Base-by-base conservation (phyloP, 192 early-diverging fungal species). In the Lunasporangiospora selenospora region DNA sequence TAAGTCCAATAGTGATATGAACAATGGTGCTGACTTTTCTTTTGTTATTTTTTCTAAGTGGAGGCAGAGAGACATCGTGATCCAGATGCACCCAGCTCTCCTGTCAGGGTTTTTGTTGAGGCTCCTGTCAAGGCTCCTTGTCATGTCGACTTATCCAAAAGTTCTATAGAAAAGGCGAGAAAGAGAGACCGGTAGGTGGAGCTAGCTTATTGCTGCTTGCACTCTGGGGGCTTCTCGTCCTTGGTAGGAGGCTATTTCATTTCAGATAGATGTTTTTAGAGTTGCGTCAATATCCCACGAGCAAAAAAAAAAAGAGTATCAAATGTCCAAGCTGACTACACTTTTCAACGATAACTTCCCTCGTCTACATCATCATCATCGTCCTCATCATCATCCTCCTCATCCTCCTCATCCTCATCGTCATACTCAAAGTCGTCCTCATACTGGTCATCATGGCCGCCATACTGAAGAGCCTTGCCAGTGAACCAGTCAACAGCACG, bases 401-500 rank as follows among this genome's bases (percentile, higher is more conserved):
- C 86, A 1, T 84, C 84, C 10, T 87, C 86, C 27, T 85, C 77
- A 16, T 80, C 83, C 2, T 77, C 81, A 18, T 64, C 67, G 4
- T 78, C 77, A 48, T 85, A 76, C 32, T 83, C 75, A 15, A 80
- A 75, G 18, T 79, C 78, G 30, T 89, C 85, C 8, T 89, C 83
- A 53, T 86, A 86, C 51, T 84, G 82, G 47, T 85, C 86, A 29
- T 85, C 86, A 49, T 78, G 80, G 32, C 91, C 87, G 58, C 93
- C 92, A 78, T 91, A 93, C 58, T 90, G 87, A 37, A 98, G 83
- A 40, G 98, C 98, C 77, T 93, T 91, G 73, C 98, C 98, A 19
- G 98, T 98, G 83, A 98, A 99, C 92, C 94, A 99, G 82, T 98
- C 95, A 57, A 98, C 77, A 47, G 98, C 98, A 71, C 86, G 87